Percentiles rank a stretch among this genome's conserved stretches.
Conservation (phyloP, 768 basidiomycete species). For the Neoboletus magnificus region DNA sequence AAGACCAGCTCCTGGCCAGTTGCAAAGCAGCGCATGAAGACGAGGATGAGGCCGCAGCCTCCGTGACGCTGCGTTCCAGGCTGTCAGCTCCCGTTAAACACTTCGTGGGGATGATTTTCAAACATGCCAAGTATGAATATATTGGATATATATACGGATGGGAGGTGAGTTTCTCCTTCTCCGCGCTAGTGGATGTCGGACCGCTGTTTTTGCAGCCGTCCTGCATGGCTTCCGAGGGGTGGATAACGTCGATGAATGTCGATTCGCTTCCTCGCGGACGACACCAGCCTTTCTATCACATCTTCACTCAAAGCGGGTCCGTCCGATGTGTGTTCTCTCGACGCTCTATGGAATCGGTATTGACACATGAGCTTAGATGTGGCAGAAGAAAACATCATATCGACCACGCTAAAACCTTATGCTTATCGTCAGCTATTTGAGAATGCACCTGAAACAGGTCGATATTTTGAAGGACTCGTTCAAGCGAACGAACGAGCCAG, state of each 20-base stretch:
- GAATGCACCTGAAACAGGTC: conserved; percentile 25
- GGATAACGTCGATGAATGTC: conserved; percentile 44
- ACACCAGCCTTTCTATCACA: conserved; percentile 50
- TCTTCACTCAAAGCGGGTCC: conserved; percentile 35
- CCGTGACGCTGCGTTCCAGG: conserved; percentile 27
- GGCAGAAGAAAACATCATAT: conserved; percentile 35
- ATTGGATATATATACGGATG: conserved; percentile 46
- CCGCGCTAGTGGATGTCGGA: neutral
- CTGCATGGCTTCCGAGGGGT: conserved; percentile 41
- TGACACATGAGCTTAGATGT: conserved; percentile 28
- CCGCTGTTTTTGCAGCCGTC: conserved; percentile 16
- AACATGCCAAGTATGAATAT: conserved; percentile 39
- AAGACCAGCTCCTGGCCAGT: conserved; percentile 26
- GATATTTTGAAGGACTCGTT: conserved; percentile 38
- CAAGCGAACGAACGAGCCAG: conserved; percentile 31
- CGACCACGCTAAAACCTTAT: conserved; percentile 17
- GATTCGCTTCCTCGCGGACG: conserved; percentile 38
- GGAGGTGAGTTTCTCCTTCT: conserved; percentile 37
- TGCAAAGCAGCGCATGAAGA: conserved; percentile 32
- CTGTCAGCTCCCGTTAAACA: conserved; percentile 30
- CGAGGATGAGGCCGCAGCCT: conserved; percentile 29
- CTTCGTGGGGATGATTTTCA: conserved; percentile 51
- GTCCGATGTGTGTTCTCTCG: conserved; percentile 34
- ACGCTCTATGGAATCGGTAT: neutral
- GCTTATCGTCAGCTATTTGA: conserved; percentile 23